A percentile compares a stretch with the other conserved stretches of the same genome.
These are phyloP conservation scores for Acacia concinna DNA, from an alignment of 331 rosid species.

Conservation along the genomic window DNA sequence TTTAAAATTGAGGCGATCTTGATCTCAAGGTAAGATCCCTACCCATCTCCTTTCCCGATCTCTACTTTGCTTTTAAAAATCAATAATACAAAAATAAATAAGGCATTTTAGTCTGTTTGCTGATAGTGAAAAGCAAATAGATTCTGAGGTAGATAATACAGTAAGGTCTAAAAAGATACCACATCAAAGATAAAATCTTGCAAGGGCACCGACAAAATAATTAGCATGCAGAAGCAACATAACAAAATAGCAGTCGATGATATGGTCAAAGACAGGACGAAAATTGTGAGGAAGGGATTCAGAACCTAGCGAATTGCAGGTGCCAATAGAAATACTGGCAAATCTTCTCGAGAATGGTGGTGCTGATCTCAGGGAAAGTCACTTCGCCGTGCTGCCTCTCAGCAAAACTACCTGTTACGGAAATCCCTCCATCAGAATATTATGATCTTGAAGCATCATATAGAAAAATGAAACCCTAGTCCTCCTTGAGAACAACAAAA, in stretches of 20 bases:
- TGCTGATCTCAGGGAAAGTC: conserved; percentile 92
- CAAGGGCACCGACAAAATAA: neutral
- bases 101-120: neutral
- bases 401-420: conserved; percentile 72
- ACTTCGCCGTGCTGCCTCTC: conserved; percentile 84
- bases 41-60: neutral
- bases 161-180: neutral
- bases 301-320: conserved; percentile 88
- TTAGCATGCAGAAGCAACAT: neutral
- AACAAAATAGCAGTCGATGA: neutral
- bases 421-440: neutral
- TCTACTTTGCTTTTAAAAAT: neutral
- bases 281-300: neutral
- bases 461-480: neutral
- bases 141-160: neutral
- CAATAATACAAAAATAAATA: neutral
- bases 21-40: neutral
- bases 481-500: neutral
- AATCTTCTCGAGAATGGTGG: conserved; percentile 95
- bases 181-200: neutral
- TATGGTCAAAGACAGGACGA: neutral
- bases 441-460: neutral
- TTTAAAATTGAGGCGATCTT: neutral
- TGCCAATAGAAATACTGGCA: conserved; percentile 97
- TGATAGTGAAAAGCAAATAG: neutral